phyloP scores from a whole-genome alignment of 306 rosid species.

The Senna tora region DNA sequence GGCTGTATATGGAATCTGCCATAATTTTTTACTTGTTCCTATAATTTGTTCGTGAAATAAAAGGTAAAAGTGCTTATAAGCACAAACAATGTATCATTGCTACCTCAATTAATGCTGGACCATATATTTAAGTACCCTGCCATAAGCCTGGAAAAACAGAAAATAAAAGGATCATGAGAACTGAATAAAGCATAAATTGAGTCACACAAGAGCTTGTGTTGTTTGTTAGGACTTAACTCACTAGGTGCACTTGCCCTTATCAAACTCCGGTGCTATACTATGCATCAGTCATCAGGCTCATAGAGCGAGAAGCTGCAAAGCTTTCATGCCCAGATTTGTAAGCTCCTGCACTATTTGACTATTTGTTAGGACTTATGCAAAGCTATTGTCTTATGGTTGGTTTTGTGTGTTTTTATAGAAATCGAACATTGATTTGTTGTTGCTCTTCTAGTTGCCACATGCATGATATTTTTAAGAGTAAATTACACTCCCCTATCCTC shows the following conservation, averaged over 20 bases:
- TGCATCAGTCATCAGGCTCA: constrained; percentile 6
- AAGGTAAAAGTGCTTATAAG: background rate
- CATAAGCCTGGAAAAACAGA: background rate
- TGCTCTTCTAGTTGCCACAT: constrained; percentile 34
- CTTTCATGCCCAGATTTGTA: background rate
- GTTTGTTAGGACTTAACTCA: constrained; percentile 25
- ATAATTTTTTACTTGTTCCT: background rate
- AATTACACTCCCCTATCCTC: too few species aligned
- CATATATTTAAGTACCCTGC: background rate
- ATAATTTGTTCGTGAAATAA: background rate
- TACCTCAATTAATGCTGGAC: background rate
- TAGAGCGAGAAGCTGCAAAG: constrained; percentile 17
- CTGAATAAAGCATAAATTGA: background rate
- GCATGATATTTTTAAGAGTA: constrained; percentile 46
- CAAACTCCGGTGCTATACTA: background rate
- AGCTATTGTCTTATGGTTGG: constrained; percentile 1
- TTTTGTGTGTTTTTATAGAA: background rate
- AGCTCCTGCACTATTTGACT: background rate
- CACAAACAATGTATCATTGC: background rate
- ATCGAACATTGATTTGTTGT: constrained; percentile 28
- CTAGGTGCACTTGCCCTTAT: constrained; percentile 8
- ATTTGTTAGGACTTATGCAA: background rate
- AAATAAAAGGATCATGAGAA: background rate
- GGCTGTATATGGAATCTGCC: background rate
- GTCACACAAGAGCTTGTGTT: background rate